These are phyloP conservation scores for Pyrenula massariospora DNA, from an alignment of 495 filamentous ascomycete genomes.

Conservation along the genomic window DNA sequence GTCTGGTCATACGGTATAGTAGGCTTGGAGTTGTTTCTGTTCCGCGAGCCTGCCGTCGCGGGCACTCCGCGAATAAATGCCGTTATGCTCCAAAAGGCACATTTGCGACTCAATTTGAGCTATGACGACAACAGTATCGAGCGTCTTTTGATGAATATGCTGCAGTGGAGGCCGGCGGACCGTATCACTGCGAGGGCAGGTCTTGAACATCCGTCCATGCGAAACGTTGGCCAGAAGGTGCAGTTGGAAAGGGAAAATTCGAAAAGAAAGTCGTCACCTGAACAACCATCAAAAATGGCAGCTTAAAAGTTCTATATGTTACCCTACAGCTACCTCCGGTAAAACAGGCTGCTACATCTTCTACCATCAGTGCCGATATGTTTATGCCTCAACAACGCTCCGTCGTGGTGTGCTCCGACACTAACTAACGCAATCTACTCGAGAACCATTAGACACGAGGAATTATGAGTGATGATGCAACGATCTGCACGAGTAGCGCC, in stretches of 20 bases:
- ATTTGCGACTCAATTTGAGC: neutral
- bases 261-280: neutral
- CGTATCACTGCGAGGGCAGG: neutral
- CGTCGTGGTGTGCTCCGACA: no score
- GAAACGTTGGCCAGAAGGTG: neutral
- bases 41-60: neutral
- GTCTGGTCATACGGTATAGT: conserved; percentile 8
- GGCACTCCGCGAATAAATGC: neutral
- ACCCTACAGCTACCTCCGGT: no score
- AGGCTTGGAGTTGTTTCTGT: conserved; percentile 3
- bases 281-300: neutral
- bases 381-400: no score
- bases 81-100: neutral
- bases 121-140: neutral
- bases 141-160: neutral
- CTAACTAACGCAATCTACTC: no score
- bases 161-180: neutral
- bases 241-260: neutral
- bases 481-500: no score
- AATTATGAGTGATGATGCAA: no score
- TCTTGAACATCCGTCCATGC: neutral
- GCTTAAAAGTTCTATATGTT: no score
- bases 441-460: no score
- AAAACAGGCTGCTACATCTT: no score
- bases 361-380: no score